Evolutionary conservation across 176 grass and related monocot genomes (phyloP), one percentile per base, ranked within the genome.

Genomic region (Musa troglodytarum): DNA sequence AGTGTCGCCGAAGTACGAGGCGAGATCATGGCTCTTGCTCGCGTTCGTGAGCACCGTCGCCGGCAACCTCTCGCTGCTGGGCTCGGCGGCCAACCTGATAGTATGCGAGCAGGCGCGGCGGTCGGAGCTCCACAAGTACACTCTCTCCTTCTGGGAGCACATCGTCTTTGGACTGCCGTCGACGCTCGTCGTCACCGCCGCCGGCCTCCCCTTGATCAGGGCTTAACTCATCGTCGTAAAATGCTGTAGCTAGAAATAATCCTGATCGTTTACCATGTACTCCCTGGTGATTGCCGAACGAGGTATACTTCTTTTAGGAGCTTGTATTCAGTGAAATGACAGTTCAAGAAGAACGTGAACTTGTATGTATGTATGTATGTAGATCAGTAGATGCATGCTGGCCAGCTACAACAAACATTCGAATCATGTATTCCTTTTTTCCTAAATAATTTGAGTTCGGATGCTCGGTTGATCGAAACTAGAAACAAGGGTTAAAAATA

Each of bases 21-120:
- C 81, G 12, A 92, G 85, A 49, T 81, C 87, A 11, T 97, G 93
- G 93, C 88, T 97, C 10, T 63, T 93, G 78, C 84, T 97, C 50
- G 93, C 93, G 2, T 97, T 86, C 90, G 91, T 92, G 52, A 97
- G 93, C 80, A 97, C 93, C 52, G 93, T 93, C n/a, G 93, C 90
- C 66, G 93, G 93, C n/a, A 97, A 97, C 74, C 93, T 97, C 25
- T 97, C 93, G 1, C 90, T 97, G 0, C 85, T 97, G 1, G 90
- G 90, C 16, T 97, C 90, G 0, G 93, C 93, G 2, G 93, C 93
- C 1, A 97, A 97, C 77, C 59, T 93, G 5, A 97, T 97, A 58
- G 90, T 97, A 5, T 97, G 93, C 79, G 93, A 97, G 86, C 93
- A 97, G 68, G 90, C 93, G 2, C 86, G 93, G 14, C 69, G 93